Conservation (phyloP, 768 basidiomycete genomes). For the Lactarius hengduanensis region DNA sequence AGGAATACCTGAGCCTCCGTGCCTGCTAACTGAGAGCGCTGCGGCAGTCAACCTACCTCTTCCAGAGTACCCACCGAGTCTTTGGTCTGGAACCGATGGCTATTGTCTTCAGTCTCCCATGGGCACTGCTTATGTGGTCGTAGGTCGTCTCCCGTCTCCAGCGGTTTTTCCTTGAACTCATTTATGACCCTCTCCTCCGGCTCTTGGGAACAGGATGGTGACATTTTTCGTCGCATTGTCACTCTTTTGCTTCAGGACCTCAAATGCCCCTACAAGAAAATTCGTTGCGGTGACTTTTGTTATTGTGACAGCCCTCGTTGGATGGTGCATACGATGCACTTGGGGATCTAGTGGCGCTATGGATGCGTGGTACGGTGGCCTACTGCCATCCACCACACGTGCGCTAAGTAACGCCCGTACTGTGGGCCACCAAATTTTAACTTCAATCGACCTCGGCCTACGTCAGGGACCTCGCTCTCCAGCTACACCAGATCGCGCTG, state of each 20-base stretch:
- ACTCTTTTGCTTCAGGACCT: constrained; percentile 9
- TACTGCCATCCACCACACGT: background rate
- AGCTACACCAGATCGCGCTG: background rate
- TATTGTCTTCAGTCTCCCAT: constrained; percentile 53
- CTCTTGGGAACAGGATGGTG: constrained; percentile 10
- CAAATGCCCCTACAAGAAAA: constrained; percentile 5
- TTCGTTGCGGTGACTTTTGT: background rate
- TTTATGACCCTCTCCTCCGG: background rate
- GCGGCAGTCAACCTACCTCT: constrained; percentile 31
- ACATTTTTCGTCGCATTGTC: constrained; percentile 7
- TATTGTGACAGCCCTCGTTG: background rate
- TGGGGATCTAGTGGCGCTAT: background rate
- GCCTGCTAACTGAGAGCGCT: background rate
- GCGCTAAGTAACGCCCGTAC: background rate
- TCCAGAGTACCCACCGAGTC: background rate
- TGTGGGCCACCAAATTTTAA: background rate
- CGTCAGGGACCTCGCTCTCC: background rate
- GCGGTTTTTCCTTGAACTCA: too few species aligned
- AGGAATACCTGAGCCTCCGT: background rate
- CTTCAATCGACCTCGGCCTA: background rate
- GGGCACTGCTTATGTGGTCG: constrained; percentile 59
- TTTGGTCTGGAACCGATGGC: constrained; percentile 36
- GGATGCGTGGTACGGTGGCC: background rate
- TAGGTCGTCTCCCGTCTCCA: constrained; percentile 34
- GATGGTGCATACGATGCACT: background rate